Conservation (phyloP, 176 grass and related monocot genomes). For the Alloteropsis semialata region DNA sequence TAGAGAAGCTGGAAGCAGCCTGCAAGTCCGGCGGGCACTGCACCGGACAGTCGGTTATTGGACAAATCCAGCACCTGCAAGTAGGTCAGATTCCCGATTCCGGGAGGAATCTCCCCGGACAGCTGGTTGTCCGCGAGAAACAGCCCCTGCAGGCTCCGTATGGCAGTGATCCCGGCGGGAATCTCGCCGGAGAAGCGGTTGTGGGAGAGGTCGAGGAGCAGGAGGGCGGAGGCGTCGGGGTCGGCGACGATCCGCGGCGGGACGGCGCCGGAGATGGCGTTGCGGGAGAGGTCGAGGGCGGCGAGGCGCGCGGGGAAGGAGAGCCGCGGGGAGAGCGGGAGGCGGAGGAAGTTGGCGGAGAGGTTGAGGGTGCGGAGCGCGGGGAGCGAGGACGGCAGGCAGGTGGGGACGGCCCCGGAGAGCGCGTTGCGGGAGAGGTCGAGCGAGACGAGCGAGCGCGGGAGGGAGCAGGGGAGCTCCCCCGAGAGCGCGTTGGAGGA, state of each 20-base stretch:
- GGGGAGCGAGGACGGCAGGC: conserved; percentile 46
- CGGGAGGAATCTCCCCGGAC: conserved; percentile 66
- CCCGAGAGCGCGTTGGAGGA: conserved; percentile 49
- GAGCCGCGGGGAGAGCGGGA: conserved; percentile 76
- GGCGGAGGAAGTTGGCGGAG: conserved; percentile 64
- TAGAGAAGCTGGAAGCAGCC: conserved; percentile 95
- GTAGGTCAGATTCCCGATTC: conserved; percentile 93
- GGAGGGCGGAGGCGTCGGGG: conserved; percentile 51
- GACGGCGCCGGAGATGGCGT: conserved; percentile 55
- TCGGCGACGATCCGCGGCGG: conserved; percentile 64
- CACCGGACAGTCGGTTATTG: conserved; percentile 60
- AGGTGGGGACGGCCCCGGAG: conserved; percentile 66
- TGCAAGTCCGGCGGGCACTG: conserved; percentile 74
- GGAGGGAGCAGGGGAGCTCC: conserved; percentile 58
- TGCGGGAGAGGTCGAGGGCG: conserved; percentile 71
- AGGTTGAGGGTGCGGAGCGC: conserved; percentile 64
- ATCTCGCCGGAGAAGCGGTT: conserved; percentile 81
- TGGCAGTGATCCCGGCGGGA: conserved; percentile 46
- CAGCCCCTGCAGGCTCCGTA: conserved; percentile 81
- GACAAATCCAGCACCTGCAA: conserved; percentile 91
- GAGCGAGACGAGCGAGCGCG: conserved; percentile 45
- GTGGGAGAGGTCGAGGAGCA: conserved; percentile 65
- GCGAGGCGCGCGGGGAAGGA: conserved; percentile 71
- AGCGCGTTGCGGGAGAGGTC: conserved; percentile 74
- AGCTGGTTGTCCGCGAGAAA: conserved; percentile 77